Evolutionary conservation across 805 yeast genomes (phyloP).

Genomic region (Pichia insulana): DNA sequence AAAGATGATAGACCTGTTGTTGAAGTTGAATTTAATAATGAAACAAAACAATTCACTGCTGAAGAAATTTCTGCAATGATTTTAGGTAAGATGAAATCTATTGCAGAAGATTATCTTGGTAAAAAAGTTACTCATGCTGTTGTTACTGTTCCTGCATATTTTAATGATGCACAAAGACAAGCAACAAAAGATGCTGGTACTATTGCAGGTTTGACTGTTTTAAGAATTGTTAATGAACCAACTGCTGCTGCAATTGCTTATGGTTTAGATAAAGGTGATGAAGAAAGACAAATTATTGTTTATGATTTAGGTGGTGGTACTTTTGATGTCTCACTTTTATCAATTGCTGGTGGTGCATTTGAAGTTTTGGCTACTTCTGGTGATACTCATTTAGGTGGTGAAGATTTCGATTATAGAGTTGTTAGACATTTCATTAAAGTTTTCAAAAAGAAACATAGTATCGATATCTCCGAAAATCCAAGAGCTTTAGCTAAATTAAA

Average conservation of each 20-base stretch:
- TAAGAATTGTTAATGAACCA: slow-evolving; percentile 88
- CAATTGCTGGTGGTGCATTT: slow-evolving; percentile 86
- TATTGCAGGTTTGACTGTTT: slow-evolving; percentile 81
- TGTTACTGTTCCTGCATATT: slow-evolving; percentile 88
- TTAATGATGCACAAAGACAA: slow-evolving; percentile 90
- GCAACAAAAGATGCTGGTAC: slow-evolving; percentile 92
- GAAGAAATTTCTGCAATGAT: slow-evolving; percentile 95
- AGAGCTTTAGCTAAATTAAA: slow-evolving; percentile 89
- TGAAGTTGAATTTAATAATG: slow-evolving; percentile 83
- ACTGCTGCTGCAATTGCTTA: slow-evolving; percentile 98
- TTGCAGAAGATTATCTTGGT: slow-evolving; percentile 88
- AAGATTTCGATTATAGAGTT: slow-evolving; percentile 86
- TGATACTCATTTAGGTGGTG: slow-evolving; percentile 97
- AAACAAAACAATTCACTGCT: slow-evolving; percentile 78
- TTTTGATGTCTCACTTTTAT: slow-evolving; percentile 80
- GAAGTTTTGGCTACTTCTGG: slow-evolving; percentile 93
- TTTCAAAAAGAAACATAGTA: slow-evolving; percentile 86
- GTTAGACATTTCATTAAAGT: slow-evolving; percentile 79
- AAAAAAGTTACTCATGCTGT: slow-evolving; percentile 80
- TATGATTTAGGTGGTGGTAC: slow-evolving; percentile 98
- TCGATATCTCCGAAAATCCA: slow-evolving; percentile 72
- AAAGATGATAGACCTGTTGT: slow-evolving; percentile 81
- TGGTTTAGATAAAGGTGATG: slow-evolving; percentile 77
- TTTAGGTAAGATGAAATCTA: slow-evolving; percentile 81
- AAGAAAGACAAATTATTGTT: slow-evolving; percentile 83